Conservation (phyloP, 2,329 filamentous ascomycete species). For the Fusarium illudens region DNA sequence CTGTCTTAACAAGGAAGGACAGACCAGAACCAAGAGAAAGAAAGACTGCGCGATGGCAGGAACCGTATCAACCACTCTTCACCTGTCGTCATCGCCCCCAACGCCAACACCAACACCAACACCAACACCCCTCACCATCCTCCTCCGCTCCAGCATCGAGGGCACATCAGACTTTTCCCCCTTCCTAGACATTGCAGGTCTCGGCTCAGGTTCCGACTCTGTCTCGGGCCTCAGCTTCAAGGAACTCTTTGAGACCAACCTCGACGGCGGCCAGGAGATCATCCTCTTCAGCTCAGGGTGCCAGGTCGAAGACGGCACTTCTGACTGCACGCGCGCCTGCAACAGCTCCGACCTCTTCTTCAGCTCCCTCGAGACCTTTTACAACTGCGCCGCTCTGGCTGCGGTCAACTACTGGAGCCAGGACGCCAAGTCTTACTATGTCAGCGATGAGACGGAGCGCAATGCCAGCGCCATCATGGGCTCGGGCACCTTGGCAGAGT, state of each 20-base stretch:
- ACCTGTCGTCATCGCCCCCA: slow-evolving; percentile 3
- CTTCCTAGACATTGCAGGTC: slow-evolving; percentile 47
- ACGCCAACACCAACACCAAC: slow-evolving; percentile 14
- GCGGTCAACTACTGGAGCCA: slow-evolving; percentile 48
- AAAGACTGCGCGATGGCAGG: slow-evolving; percentile 25
- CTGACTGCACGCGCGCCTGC: slow-evolving; percentile 48
- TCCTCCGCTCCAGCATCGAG: slow-evolving; percentile 43
- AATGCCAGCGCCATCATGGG: slow-evolving; percentile 51
- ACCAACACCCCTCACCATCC: slow-evolving; percentile 40
- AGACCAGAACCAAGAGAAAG: neutral
- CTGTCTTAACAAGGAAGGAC: neutral
- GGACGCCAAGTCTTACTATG: slow-evolving; percentile 42
- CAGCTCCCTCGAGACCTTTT: slow-evolving; percentile 49
- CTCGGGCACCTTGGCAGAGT: slow-evolving; percentile 42
- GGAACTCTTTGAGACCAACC: slow-evolving; percentile 46
- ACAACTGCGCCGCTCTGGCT: slow-evolving; percentile 50
- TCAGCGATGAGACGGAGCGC: slow-evolving; percentile 46
- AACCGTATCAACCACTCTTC: slow-evolving; percentile 12
- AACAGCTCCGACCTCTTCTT: slow-evolving; percentile 44
- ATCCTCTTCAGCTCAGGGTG: slow-evolving; percentile 47
- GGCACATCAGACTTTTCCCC: slow-evolving; percentile 50
- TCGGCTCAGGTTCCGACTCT: slow-evolving; percentile 40
- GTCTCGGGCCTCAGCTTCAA: slow-evolving; percentile 45
- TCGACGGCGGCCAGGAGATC: slow-evolving; percentile 46
- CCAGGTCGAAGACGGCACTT: slow-evolving; percentile 34